phyloP scores from a whole-genome alignment of 169 alveolate species.

The Eimeria brunetti region DNA sequence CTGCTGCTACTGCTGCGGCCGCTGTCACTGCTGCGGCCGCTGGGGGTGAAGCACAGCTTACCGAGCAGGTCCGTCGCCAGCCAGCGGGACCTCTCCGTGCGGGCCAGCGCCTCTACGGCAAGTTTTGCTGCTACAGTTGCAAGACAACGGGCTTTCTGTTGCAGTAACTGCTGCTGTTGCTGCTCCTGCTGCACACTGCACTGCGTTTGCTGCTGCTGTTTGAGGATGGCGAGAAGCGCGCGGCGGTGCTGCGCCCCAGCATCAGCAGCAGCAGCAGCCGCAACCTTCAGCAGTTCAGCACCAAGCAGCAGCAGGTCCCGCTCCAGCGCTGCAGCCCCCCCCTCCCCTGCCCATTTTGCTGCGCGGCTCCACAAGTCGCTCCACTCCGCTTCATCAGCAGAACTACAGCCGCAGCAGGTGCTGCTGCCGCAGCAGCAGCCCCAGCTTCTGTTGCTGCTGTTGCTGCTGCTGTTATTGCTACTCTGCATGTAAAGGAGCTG shows the following conservation, averaged over 20 bases:
- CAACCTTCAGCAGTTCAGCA: conserved; percentile 46
- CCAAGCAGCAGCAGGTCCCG: conserved; percentile 43
- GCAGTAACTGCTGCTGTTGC: conserved; percentile 3
- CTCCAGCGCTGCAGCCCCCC: conserved; percentile 25
- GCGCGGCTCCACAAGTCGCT: conserved; percentile 3
- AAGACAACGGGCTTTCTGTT: conserved; percentile 34
- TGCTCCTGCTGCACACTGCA: background rate
- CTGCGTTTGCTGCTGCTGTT: conserved; percentile 1
- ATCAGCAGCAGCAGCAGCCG: conserved; percentile 30
- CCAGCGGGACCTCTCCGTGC: conserved; percentile 50
- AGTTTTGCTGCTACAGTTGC: conserved; percentile 29
- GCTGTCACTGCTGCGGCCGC: conserved; percentile 15
- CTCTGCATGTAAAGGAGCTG: background rate
- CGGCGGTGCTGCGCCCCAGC: background rate
- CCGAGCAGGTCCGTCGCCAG: conserved; percentile 42
- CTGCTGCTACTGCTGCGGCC: background rate
- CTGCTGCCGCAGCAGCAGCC: background rate
- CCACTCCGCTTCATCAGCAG: conserved; percentile 28
- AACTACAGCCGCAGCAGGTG: no score
- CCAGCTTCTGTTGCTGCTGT: background rate
- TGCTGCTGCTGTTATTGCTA: conserved; percentile 18
- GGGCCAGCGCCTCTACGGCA: conserved; percentile 23
- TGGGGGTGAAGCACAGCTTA: background rate
- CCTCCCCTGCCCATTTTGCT: background rate
- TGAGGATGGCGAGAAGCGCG: background rate